phyloP scores from a whole-genome alignment of 2,329 filamentous ascomycete species.

The Ramularia endophylla region DNA sequence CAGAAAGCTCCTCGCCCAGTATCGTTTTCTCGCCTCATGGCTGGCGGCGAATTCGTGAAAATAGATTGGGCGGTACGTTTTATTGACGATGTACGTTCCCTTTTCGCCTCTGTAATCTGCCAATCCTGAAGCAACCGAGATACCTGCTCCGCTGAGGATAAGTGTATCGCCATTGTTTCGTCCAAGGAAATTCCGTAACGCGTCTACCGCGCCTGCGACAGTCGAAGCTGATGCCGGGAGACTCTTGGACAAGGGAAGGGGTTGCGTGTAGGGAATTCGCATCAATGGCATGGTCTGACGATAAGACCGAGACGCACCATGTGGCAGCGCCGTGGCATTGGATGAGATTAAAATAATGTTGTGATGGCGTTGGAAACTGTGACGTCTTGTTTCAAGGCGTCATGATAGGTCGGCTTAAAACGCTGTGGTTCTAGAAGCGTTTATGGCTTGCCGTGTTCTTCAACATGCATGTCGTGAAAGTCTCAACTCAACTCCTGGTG shows the following conservation, averaged over 20 bases:
- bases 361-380: too few relatives aligned
- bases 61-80: slow-evolving; percentile 85
- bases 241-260: slow-evolving; percentile 68
- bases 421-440: too few relatives aligned
- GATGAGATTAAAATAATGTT: too few relatives aligned
- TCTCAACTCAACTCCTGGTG: too few relatives aligned
- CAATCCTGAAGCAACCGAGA: slow-evolving; percentile 87
- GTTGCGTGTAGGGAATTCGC: slow-evolving; percentile 85
- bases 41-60: slow-evolving; percentile 78
- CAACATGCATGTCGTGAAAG: too few relatives aligned
- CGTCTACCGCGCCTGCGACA: slow-evolving; percentile 65
- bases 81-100: slow-evolving; percentile 90
- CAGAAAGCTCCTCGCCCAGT: slow-evolving; percentile 92
- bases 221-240: slow-evolving; percentile 67
- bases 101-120: slow-evolving; percentile 87
- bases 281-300: slow-evolving; percentile 50
- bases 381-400: too few relatives aligned
- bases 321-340: too few relatives aligned
- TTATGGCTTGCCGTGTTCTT: too few relatives aligned
- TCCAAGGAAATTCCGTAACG: slow-evolving; percentile 70
- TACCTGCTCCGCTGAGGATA: slow-evolving; percentile 74
- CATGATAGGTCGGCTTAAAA: too few relatives aligned
- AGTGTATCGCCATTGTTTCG: slow-evolving; percentile 50
- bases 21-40: slow-evolving; percentile 82
- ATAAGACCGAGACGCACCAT: neutral